Percentiles rank a stretch among this genome's conserved stretches.
Conservation (phyloP, 768 basidiomycete species). For the Lyophyllum decastes region DNA sequence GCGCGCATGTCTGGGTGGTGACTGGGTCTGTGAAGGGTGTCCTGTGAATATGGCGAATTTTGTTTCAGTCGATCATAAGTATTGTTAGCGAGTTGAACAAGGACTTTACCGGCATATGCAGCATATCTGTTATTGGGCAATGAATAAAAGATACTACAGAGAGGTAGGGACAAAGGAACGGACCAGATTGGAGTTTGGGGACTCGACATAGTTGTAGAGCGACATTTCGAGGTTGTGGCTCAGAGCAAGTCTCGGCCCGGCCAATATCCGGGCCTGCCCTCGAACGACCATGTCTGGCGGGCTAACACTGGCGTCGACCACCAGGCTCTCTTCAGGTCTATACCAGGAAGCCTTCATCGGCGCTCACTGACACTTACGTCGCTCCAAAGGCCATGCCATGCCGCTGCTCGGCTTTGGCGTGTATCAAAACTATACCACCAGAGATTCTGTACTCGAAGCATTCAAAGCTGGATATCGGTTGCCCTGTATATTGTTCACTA, state of each 20-base stretch:
- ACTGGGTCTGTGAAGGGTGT: constrained; percentile 77
- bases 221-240: constrained; percentile 28
- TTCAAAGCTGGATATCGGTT: constrained; percentile 68
- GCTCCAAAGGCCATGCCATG: constrained; percentile 48
- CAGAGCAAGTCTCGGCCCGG: background rate
- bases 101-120: constrained; percentile 69
- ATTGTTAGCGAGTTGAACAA: background rate
- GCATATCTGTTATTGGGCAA: constrained; percentile 57
- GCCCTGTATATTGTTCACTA: background rate
- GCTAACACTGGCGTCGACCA: constrained; percentile 24
- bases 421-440: constrained; percentile 63
- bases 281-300: constrained; percentile 14
- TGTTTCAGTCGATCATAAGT: background rate
- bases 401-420: constrained; percentile 74
- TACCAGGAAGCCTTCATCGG: background rate
- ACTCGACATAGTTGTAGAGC: constrained; percentile 59
- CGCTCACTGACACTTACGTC: constrained; percentile 1
- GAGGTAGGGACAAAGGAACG: constrained; percentile 21
- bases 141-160: background rate
- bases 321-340: constrained; percentile 21
- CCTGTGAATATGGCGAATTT: constrained; percentile 30
- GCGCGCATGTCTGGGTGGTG: constrained; percentile 73
- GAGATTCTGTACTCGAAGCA: constrained; percentile 58
- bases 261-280: background rate
- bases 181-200: constrained; percentile 70